Evolutionary conservation across 345 rosid genomes (phyloP).

Genomic region (Linum trigynum): DNA sequence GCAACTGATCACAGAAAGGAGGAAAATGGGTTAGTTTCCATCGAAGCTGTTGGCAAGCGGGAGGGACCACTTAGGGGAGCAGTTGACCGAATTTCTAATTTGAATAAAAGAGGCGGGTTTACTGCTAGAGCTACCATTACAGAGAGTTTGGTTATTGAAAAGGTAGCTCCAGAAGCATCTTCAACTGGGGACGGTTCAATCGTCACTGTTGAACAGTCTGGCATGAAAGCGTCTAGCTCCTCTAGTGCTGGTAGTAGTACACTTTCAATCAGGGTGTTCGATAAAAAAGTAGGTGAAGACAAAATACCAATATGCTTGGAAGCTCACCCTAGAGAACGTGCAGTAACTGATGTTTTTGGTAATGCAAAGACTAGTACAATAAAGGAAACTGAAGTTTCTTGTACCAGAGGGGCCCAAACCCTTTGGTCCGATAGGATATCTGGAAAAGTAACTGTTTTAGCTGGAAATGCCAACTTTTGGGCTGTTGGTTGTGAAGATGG

Average conservation of each 20-base stretch:
- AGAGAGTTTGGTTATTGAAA: conserved; percentile 81
- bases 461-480: conserved; percentile 97
- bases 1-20: conserved; percentile 35
- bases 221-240: conserved; percentile 43
- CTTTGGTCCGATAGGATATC: conserved; percentile 90
- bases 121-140: conserved; percentile 69
- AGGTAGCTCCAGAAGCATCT: conserved; percentile 24
- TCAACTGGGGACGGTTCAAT: conserved; percentile 40
- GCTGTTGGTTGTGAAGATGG: conserved; percentile 99
- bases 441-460: conserved; percentile 84
- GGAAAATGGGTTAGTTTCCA: conserved; percentile 35
- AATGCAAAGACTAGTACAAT: conserved; percentile 45
- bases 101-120: conserved; percentile 62
- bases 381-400: conserved; percentile 80
- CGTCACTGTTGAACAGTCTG: conserved; percentile 49
- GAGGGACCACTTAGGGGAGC: conserved; percentile 42
- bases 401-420: conserved; percentile 59
- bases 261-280: conserved; percentile 71
- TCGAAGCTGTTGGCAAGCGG: conserved; percentile 27
- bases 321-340: conserved; percentile 70
- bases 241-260: conserved; percentile 19
- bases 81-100: conserved; percentile 38
- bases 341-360: conserved; percentile 72
- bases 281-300: conserved; percentile 70
- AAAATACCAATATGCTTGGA: conserved; percentile 74